Percentiles rank a stretch among this genome's conserved stretches.
phyloP scores from a whole-genome alignment of 2,329 filamentous ascomycete species.

The Pseudocercospora fuligena region DNA sequence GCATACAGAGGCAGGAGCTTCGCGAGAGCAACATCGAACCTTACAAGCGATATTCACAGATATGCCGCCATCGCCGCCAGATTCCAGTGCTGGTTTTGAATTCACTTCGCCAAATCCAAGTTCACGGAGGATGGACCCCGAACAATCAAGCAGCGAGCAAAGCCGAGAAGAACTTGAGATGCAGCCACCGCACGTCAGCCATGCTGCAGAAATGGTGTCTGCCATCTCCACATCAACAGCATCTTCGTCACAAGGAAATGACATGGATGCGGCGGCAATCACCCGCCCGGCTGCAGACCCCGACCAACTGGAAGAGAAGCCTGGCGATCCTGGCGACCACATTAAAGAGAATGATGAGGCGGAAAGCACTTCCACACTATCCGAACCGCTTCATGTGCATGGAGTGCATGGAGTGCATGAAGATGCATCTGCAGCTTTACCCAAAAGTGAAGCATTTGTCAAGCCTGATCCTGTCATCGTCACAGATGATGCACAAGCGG shows the following conservation, averaged over 20 bases:
- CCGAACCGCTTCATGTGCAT: background rate
- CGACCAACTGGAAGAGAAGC: constrained; percentile 20
- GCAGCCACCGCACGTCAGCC: constrained; percentile 2
- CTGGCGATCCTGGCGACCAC: constrained; percentile 2
- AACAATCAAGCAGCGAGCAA: constrained; percentile 9
- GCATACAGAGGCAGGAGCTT: constrained; percentile 13
- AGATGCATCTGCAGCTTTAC: background rate
- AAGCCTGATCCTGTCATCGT: constrained; percentile 3
- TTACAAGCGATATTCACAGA: constrained; percentile 40
- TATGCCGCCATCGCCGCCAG: constrained; percentile 42
- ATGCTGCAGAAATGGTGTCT: background rate
- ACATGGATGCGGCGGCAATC: constrained; percentile 7
- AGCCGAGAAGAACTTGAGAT: background rate
- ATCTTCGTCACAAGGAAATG: constrained; percentile 1
- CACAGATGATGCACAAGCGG: background rate
- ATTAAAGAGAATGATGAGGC: constrained; percentile 14
- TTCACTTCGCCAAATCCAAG: constrained; percentile 20
- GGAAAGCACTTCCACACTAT: constrained; percentile 7
- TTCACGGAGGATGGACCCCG: constrained; percentile 1
- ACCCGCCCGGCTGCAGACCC: constrained; percentile 9
- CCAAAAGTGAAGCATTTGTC: constrained; percentile 11
- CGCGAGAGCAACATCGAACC: constrained; percentile 23
- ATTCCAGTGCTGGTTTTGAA: constrained; percentile 40
- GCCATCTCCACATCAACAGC: background rate
- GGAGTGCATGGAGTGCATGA: background rate